phyloP scores from a whole-genome alignment of 495 filamentous ascomycete genomes.

The Margaritispora aquatica region DNA sequence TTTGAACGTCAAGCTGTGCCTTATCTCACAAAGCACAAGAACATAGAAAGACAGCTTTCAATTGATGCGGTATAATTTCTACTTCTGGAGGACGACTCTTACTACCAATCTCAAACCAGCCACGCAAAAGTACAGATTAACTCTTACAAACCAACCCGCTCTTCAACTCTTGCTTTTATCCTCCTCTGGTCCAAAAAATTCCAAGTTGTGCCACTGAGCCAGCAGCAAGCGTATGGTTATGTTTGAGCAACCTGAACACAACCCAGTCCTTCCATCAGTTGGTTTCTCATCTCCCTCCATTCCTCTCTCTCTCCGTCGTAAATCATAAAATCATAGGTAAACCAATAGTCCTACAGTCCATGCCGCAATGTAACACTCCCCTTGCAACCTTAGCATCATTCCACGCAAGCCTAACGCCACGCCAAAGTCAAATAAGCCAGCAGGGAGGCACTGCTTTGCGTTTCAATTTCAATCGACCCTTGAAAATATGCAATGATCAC shows the following conservation, averaged over 20 bases:
- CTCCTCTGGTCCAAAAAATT: not conserved
- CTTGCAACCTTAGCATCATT: not conserved
- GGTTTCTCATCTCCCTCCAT: not conserved
- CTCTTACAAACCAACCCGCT: not conserved
- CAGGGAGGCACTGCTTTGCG: too few species aligned
- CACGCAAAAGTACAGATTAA: not conserved
- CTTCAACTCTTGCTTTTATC: not conserved
- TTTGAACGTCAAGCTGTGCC: too few species aligned
- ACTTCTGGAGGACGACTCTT: too few species aligned
- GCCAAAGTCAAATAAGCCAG: too few species aligned
- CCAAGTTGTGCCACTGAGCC: not conserved
- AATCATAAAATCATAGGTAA: not conserved
- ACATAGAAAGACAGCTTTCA: too few species aligned
- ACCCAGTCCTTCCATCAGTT: not conserved
- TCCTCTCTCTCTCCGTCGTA: not conserved
- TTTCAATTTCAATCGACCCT: too few species aligned
- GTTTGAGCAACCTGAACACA: not conserved
- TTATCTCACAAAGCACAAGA: too few species aligned
- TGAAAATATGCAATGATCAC: too few species aligned
- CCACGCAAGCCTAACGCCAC: not conserved
- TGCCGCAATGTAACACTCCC: not conserved
- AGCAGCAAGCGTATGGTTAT: not conserved
- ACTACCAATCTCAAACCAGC: not conserved
- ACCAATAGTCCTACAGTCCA: not conserved
- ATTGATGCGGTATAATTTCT: too few species aligned